Percentiles rank a stretch among this genome's conserved stretches.
Evolutionary conservation across 768 basidiomycete genomes (phyloP).

Genomic region (Suillus paluster): DNA sequence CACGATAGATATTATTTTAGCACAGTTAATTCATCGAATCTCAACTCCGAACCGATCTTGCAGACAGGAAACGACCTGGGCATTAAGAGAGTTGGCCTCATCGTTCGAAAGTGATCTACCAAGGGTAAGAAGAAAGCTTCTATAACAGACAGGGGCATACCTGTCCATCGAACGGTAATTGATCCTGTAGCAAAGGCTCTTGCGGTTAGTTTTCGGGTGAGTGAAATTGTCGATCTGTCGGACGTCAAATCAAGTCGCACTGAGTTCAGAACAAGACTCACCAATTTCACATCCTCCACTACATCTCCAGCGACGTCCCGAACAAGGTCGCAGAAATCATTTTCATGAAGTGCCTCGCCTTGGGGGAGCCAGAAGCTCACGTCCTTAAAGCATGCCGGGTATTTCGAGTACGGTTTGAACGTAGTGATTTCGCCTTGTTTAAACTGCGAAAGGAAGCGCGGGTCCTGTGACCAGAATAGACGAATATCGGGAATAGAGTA

Average conservation of each 20-base stretch:
- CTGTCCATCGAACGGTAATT: constrained; percentile 98
- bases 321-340: constrained; percentile 96
- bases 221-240: constrained; percentile 88
- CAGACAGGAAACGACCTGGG: constrained; percentile 57
- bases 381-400: constrained; percentile 93
- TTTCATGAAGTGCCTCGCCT: constrained; percentile 73
- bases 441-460: constrained; percentile 90
- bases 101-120: constrained; percentile 84
- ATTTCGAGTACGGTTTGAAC: constrained; percentile 92
- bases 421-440: constrained; percentile 70
- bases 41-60: constrained; percentile 75
- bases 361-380: constrained; percentile 90
- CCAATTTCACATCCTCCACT: constrained; percentile 88
- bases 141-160: constrained; percentile 40
- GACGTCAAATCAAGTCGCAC: constrained; percentile 12
- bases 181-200: constrained; percentile 86
- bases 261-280: constrained; percentile 36
- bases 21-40: constrained; percentile 72
- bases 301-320: constrained; percentile 91
- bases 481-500: constrained; percentile 98
- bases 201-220: constrained; percentile 84
- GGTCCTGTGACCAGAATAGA: constrained; percentile 93
- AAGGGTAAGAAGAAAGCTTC: constrained; percentile 10
- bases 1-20: constrained; percentile 41
- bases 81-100: constrained; percentile 84